A percentile compares a stretch with the other conserved stretches of the same genome.
Conservation (phyloP, 495 filamentous ascomycete species). For the Neurospora africana region DNA sequence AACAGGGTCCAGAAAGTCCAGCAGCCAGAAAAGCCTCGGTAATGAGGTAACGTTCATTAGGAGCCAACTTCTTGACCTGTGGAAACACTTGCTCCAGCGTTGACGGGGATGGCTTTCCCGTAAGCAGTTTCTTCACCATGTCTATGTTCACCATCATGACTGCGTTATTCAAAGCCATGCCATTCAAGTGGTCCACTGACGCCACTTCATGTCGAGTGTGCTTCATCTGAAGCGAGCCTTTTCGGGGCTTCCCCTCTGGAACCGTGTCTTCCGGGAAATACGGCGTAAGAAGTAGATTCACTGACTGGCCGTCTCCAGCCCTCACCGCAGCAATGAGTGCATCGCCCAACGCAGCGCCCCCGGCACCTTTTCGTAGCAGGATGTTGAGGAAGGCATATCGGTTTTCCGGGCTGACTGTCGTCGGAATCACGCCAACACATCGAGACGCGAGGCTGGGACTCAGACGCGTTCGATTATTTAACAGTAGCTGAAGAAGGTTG, state of each 20-base stretch:
- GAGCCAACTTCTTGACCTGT: conserved; percentile 18
- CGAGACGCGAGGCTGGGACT: conserved; percentile 30
- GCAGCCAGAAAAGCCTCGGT: conserved; percentile 29
- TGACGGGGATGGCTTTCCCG: conserved; percentile 25
- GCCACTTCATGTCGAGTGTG: conserved; percentile 31
- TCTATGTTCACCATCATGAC: conserved; percentile 24
- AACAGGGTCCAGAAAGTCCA: conserved; percentile 22
- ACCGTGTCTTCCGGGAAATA: conserved; percentile 18
- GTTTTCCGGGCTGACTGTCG: conserved; percentile 29
- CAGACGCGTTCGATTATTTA: conserved; percentile 23
- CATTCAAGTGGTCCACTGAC: conserved; percentile 34
- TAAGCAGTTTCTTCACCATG: conserved; percentile 30
- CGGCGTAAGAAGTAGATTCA: conserved; percentile 31
- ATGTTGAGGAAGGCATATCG: conserved; percentile 27
- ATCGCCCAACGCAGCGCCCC: conserved; percentile 26
- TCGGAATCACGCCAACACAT: conserved; percentile 32
- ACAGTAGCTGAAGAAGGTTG: conserved; percentile 29
- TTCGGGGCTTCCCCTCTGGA: conserved; percentile 13
- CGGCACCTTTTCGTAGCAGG: conserved; percentile 32
- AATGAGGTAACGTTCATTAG: conserved; percentile 27
- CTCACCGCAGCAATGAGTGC: conserved; percentile 32
- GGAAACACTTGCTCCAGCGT: conserved; percentile 32
- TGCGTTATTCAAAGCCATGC: conserved; percentile 30
- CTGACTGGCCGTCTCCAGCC: conserved; percentile 27
- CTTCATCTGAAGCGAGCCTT: conserved; percentile 15